Conservation (phyloP, 768 basidiomycete species). For the Phlegmacium glaucopus region DNA sequence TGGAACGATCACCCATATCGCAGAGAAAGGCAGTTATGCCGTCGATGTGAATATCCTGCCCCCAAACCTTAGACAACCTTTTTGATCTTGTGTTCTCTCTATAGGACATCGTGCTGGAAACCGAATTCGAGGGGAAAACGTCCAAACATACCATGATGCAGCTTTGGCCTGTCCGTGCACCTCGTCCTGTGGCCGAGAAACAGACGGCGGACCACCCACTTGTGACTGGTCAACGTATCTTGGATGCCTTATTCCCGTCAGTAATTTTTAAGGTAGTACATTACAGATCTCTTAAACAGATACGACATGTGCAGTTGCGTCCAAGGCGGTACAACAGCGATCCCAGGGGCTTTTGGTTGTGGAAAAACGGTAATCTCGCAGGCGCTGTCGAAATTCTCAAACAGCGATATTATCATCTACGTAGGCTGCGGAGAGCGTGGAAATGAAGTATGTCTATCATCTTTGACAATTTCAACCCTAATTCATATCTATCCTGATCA, state of each 20-base stretch:
- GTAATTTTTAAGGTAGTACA: slow-evolving; percentile 23
- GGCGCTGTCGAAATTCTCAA: slow-evolving; percentile 97
- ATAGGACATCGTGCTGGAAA: slow-evolving; percentile 93
- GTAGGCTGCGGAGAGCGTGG: slow-evolving; percentile 99
- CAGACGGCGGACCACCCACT: slow-evolving; percentile 89
- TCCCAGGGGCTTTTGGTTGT: slow-evolving; percentile 98
- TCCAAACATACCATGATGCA: slow-evolving; percentile 97
- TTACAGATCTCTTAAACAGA: background rate
- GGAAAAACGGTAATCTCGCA: slow-evolving; percentile 99
- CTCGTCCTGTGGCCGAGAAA: slow-evolving; percentile 94
- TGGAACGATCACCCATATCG: slow-evolving; percentile 91
- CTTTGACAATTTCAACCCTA: background rate
- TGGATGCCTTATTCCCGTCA: slow-evolving; percentile 95
- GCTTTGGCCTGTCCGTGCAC: slow-evolving; percentile 97
- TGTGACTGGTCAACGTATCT: slow-evolving; percentile 93
- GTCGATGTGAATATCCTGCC: slow-evolving; percentile 63
- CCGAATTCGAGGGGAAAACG: slow-evolving; percentile 94
- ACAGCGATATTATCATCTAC: slow-evolving; percentile 98
- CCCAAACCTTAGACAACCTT: background rate
- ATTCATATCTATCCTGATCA: slow-evolving; percentile 1
- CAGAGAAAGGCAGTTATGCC: slow-evolving; percentile 90
- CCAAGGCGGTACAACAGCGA: slow-evolving; percentile 94
- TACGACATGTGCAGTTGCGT: slow-evolving; percentile 62
- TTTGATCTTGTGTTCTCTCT: background rate
- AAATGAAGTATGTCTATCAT: slow-evolving; percentile 64